These are phyloP conservation scores for Fraxinus velutina DNA, from an alignment of 305 asterid genomes.

Conservation along the genomic window DNA sequence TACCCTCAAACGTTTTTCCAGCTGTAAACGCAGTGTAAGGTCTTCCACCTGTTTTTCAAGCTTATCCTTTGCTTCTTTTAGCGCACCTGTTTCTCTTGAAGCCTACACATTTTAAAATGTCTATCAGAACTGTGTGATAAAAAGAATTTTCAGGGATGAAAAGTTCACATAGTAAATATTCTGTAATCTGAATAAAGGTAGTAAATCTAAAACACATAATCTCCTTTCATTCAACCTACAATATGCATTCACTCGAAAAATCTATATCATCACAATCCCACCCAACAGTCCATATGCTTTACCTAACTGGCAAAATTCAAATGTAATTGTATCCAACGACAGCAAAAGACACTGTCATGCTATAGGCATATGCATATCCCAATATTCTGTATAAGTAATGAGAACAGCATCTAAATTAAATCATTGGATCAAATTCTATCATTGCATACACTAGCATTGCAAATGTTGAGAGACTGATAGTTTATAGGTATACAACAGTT, in stretches of 20 bases:
- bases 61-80: constrained; percentile 87
- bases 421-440: constrained; percentile 15
- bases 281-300: not conserved
- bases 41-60: constrained; percentile 96
- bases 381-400: not conserved
- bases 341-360: not conserved
- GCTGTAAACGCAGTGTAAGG: constrained; percentile 79
- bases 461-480: not conserved
- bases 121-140: constrained; percentile 14
- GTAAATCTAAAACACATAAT: constrained; percentile 6
- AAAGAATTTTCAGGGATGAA: constrained; percentile 18
- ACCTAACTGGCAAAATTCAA: not conserved
- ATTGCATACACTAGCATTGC: constrained; percentile 1
- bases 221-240: constrained; percentile 8
- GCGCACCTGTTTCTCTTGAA: constrained; percentile 90
- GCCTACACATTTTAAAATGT: constrained; percentile 53
- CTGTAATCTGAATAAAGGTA: not conserved
- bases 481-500: constrained; percentile 3
- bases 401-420: constrained; percentile 4
- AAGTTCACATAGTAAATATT: not conserved
- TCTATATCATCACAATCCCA: not conserved
- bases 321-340: not conserved
- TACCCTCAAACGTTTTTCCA: constrained; percentile 91
- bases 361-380: not conserved
- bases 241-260: constrained; percentile 19